phyloP scores from a whole-genome alignment of 768 basidiomycete species.

The Rhodocollybia butyracea region DNA sequence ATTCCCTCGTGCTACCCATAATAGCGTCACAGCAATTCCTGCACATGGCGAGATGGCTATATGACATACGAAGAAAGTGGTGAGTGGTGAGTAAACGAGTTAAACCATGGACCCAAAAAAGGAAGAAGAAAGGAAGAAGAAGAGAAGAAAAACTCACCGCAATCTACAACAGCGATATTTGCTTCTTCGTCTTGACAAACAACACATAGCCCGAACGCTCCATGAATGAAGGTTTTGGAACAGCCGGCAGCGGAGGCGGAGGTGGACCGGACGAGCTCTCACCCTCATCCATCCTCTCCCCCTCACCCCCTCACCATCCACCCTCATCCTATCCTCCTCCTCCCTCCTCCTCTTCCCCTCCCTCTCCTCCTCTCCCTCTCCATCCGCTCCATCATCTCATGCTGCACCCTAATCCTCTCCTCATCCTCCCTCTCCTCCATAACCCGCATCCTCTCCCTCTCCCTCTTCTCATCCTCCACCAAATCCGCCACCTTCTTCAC shows the following conservation, averaged over 20 bases:
- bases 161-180: conserved; percentile 90
- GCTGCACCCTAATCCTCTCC: conserved; percentile 28
- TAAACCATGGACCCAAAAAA: not conserved
- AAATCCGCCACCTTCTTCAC: conserved; percentile 65
- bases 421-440: conserved; percentile 55
- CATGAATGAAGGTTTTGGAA: conserved; percentile 15
- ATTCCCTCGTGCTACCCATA: conserved; percentile 78
- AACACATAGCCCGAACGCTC: conserved; percentile 79
- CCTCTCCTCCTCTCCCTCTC: not conserved
- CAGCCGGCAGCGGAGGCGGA: conserved; percentile 12
- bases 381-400: conserved; percentile 1
- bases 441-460: conserved; percentile 44
- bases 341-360: conserved; percentile 39
- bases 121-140: conserved; percentile 18
- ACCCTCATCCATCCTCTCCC: conserved; percentile 28
- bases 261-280: conserved; percentile 5
- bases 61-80: conserved; percentile 9
- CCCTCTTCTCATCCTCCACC: conserved; percentile 59
- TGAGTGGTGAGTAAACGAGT: not conserved
- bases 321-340: conserved; percentile 35
- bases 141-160: conserved; percentile 60
- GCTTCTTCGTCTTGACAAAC: conserved; percentile 95
- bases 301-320: conserved; percentile 32
- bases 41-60: conserved; percentile 80
- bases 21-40: conserved; percentile 74